Evolutionary conservation across 1,284 basidiomycete species (phyloP).

Genomic region (Laetiporus sulphureus): DNA sequence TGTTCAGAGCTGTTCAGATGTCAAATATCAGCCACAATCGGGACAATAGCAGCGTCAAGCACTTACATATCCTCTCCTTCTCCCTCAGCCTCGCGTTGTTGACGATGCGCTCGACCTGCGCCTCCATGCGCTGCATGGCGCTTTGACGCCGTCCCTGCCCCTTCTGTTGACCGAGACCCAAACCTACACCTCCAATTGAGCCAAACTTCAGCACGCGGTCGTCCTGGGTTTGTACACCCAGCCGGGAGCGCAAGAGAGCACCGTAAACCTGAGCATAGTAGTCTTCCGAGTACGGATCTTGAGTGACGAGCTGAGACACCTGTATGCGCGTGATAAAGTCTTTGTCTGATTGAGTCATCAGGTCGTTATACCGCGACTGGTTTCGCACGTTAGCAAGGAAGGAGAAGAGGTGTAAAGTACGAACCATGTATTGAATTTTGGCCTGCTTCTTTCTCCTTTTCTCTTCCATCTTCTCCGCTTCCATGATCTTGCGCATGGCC

Average conservation of each 20-base stretch:
- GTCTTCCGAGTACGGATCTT: slow-evolving; percentile 96
- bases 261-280: slow-evolving; percentile 98
- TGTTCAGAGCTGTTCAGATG: slow-evolving; percentile 52
- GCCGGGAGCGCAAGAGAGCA: slow-evolving; percentile 70
- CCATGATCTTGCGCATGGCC: slow-evolving; percentile 81
- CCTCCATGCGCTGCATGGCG: slow-evolving; percentile 96
- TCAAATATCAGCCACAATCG: neutral
- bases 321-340: slow-evolving; percentile 99
- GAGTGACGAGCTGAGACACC: slow-evolving; percentile 93
- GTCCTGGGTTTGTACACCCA: slow-evolving; percentile 63
- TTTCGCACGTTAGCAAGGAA: neutral
- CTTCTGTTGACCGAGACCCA: slow-evolving; percentile 68
- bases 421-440: slow-evolving; percentile 83
- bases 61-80: slow-evolving; percentile 72
- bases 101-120: slow-evolving; percentile 95
- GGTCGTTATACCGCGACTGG: slow-evolving; percentile 91
- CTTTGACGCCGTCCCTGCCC: slow-evolving; percentile 72
- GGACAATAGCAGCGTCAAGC: neutral
- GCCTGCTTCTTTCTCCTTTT: slow-evolving; percentile 72
- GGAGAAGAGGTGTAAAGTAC: slow-evolving; percentile 10
- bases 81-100: slow-evolving; percentile 85
- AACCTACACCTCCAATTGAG: slow-evolving; percentile 73
- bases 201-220: slow-evolving; percentile 81
- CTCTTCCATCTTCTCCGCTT: slow-evolving; percentile 82
- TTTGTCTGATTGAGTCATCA: slow-evolving; percentile 99